phyloP scores from a whole-genome alignment of 331 rosid genomes.

The Acacia concinna region DNA sequence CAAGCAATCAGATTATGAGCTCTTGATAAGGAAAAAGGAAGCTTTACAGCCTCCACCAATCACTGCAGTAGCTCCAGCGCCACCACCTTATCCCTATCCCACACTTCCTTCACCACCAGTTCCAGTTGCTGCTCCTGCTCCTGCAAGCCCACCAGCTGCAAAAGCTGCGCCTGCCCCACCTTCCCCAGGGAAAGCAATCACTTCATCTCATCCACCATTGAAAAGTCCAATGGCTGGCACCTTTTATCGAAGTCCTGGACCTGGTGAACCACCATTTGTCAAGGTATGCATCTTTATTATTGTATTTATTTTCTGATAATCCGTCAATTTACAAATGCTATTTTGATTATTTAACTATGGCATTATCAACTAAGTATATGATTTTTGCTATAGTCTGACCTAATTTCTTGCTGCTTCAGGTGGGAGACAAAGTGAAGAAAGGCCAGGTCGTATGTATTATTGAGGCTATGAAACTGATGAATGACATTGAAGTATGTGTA shows the following conservation, averaged over 20 bases:
- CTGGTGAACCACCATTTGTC: slow-evolving; percentile 83
- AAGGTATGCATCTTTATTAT: slow-evolving; percentile 48
- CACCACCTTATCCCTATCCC: slow-evolving; percentile 29
- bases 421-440: slow-evolving; percentile 89
- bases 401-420: slow-evolving; percentile 48
- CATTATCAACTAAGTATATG: neutral
- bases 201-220: slow-evolving; percentile 68
- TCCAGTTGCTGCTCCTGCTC: slow-evolving; percentile 21
- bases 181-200: slow-evolving; percentile 51
- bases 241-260: slow-evolving; percentile 71
- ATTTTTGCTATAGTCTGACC: neutral
- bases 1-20: slow-evolving; percentile 76
- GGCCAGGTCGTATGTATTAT: slow-evolving; percentile 85
- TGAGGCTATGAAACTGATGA: slow-evolving; percentile 97
- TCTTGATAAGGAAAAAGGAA: slow-evolving; percentile 73
- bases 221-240: slow-evolving; percentile 98
- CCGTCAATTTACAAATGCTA: slow-evolving; percentile 12
- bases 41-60: slow-evolving; percentile 68
- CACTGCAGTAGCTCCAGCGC: slow-evolving; percentile 12
- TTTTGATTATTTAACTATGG: neutral
- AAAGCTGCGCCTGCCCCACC: slow-evolving; percentile 49
- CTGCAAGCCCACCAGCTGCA: slow-evolving; percentile 53
- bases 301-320: neutral
- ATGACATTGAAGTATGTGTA: slow-evolving; percentile 78
- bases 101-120: slow-evolving; percentile 19